A percentile compares a stretch with the other conserved stretches of the same genome.
Evolutionary conservation across 371 early-diverging fungal species (phyloP).

Genomic region (Circinella minor): DNA sequence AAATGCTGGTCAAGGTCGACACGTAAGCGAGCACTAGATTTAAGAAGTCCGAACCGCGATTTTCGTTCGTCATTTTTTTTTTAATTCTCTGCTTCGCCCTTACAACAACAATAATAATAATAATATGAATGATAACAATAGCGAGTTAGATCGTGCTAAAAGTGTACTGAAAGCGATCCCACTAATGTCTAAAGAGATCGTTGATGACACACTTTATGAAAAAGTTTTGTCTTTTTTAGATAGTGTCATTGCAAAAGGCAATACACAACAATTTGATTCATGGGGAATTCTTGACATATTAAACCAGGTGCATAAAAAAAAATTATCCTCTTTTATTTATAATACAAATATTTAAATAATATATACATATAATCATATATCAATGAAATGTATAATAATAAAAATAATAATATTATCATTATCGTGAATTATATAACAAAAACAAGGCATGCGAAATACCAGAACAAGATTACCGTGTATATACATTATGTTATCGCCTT

Average conservation of each 20-base stretch:
- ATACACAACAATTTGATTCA: conserved; percentile 15
- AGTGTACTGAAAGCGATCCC: conserved; percentile 41
- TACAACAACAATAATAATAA: no score
- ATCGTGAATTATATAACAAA: neutral
- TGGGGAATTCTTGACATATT: conserved; percentile 29
- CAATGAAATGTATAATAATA: no score
- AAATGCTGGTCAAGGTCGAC: conserved; percentile 13
- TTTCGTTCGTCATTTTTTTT: conserved; percentile 7
- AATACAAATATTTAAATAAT: no score
- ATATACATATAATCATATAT: no score
- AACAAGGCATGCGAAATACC: conserved; percentile 30
- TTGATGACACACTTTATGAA: conserved; percentile 54
- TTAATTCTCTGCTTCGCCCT: neutral
- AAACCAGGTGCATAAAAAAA: conserved; percentile 20
- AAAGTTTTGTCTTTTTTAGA: conserved; percentile 43
- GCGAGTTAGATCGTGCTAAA: conserved; percentile 32
- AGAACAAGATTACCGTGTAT: conserved; percentile 48
- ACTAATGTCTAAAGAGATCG: conserved; percentile 44
- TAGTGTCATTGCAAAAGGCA: conserved; percentile 19
- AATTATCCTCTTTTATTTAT: no score
- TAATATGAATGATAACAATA: neutral
- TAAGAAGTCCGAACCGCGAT: conserved; percentile 1
- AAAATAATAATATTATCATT: neutral
- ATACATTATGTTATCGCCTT: conserved; percentile 40
- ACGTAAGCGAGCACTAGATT: conserved; percentile 15